Base-by-base conservation (phyloP, 306 rosid genomes). In the Cicer chorassanicum region DNA sequence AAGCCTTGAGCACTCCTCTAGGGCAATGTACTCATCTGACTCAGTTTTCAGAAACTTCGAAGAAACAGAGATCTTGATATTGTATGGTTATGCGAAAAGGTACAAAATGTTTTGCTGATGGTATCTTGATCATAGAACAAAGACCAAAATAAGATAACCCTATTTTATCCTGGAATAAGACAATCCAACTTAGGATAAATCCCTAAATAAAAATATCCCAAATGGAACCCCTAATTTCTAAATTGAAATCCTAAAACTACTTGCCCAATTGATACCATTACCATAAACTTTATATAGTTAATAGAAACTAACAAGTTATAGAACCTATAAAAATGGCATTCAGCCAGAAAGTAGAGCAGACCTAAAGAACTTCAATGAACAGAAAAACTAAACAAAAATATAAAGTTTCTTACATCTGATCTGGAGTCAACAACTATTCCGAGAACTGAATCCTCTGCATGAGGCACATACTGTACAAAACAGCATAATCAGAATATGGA, bases 351-450 rank as follows among this genome's bases (percentile, higher is more conserved):
- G 44, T 44, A 60, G 1, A 13, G 66, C 39, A 46, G 66, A 45
- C 41, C 7, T 38, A n/a, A 49, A 50, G 40, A 71, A 71, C 70
- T 43, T 14, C n/a, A 7, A 40, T 10, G 67, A 77, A 14, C 48
- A 48, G 56, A 15, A 59, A 44, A 36, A 24, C 8, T n/a, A 38
- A 46, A 59, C 48, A 39, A 76, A 67, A 43, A 55, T 16, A 68
- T 45, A 73, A 74, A 49, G 66, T 9, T 66, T 41, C 97, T 90
- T 91, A 94, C 99, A 78, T 94, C 99, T 10, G 92, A 78, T 89
- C 85, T 88, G 70, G 88, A 75, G 88, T 94, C 97, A 38, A 86
- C 88, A 74, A 94, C 89, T 62, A 94, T 90, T 78, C 99, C 99
- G 69, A 94, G 90, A 24, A 94, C 86, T 40, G 92, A 87, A 86